Percentiles rank a stretch among this genome's conserved stretches.
These are phyloP conservation scores for Takakia lepidozioides DNA, from an alignment of 225 moss, liverwort and hornwort genomes.

Conservation along the genomic window DNA sequence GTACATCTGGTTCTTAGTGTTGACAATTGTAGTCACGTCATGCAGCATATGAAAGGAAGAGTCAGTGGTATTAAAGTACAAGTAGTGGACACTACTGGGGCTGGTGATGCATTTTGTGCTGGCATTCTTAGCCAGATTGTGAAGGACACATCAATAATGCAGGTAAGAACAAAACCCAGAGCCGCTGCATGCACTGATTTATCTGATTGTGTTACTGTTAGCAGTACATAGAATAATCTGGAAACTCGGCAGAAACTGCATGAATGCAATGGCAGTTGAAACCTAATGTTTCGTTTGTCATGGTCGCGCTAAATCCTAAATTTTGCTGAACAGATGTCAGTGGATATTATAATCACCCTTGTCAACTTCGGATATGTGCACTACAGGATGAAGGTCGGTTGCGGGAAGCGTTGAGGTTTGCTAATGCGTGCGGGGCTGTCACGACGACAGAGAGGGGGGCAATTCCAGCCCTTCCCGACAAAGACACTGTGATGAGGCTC, in stretches of 20 bases:
- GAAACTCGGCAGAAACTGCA: too few species aligned
- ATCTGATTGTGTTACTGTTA: neutral
- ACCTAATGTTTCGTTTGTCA: too few species aligned
- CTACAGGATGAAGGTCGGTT: constrained; percentile 36
- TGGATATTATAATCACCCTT: too few species aligned
- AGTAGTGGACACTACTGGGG: constrained; percentile 53
- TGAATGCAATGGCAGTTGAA: too few species aligned
- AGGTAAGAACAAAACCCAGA: constrained; percentile 12
- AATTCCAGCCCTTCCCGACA: constrained; percentile 56
- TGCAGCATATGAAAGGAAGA: constrained; percentile 30
- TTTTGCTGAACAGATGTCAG: too few species aligned
- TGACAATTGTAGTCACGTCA: neutral
- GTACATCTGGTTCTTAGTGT: too few species aligned
- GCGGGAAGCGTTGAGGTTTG: constrained; percentile 37
- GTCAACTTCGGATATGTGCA: neutral
- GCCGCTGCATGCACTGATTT: too few species aligned
- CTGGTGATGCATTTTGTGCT: constrained; percentile 55
- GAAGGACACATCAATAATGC: constrained; percentile 12
- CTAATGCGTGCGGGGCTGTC: constrained; percentile 55
- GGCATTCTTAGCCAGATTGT: constrained; percentile 40
- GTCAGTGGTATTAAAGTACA: constrained; percentile 43
- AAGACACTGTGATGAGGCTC: constrained; percentile 38
- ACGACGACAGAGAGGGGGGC: constrained; percentile 59
- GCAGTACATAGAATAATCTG: too few species aligned
- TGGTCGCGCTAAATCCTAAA: too few species aligned